Evolutionary conservation across 768 basidiomycete species (phyloP), one percentile per base, ranked within the genome.

Genomic region (Rhodotorula kratochvilovae): DNA sequence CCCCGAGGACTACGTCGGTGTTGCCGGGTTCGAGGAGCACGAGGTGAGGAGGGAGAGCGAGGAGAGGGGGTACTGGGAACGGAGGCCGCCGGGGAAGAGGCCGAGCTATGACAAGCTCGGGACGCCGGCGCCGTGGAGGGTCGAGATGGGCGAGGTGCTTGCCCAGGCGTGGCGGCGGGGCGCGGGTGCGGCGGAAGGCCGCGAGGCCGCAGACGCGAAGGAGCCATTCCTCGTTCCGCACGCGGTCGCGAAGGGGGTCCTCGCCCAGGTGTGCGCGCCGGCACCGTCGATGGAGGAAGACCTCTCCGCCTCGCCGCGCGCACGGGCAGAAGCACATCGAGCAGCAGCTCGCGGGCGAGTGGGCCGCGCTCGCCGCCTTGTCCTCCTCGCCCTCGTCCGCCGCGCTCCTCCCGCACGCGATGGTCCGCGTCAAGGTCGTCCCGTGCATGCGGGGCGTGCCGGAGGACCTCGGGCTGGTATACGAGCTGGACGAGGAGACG

Each of bases 41-140:
- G 84, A 85, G 59, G 78, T 79, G 5, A 78, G 82, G 29, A 83
- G 83, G n/a, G 88, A 83, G 36, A 78, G 77, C 4, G 83, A 86
- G 71, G 89, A 89, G 53, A 82, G 82, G 53, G 83, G 79, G 35
- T 81, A 81, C 27, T 97, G 92, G 92, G 85, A 86, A 61, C 81
- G 88, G 66, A 90, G 88, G 63, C 94, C 95, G 25, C 89, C 90
- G 13, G 93, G 91, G 12, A 99, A 97, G 81, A 84, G 91, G 67
- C 83, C 86, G 15, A 90, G 89, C 75, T 92, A 84, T 71, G 82
- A 81, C 29, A 87, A 85, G 71, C 76, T 91, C 54, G 87, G 66
- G 10, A 88, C 86, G 0, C 79, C 82, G 64, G n/a, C 23, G 61
- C 65, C 54, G 3, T 72, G 63, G 54, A 66, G 55, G 33, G 43